Evolutionary conservation across 495 filamentous ascomycete species (phyloP).

Genomic region (Xylona heveae): DNA sequence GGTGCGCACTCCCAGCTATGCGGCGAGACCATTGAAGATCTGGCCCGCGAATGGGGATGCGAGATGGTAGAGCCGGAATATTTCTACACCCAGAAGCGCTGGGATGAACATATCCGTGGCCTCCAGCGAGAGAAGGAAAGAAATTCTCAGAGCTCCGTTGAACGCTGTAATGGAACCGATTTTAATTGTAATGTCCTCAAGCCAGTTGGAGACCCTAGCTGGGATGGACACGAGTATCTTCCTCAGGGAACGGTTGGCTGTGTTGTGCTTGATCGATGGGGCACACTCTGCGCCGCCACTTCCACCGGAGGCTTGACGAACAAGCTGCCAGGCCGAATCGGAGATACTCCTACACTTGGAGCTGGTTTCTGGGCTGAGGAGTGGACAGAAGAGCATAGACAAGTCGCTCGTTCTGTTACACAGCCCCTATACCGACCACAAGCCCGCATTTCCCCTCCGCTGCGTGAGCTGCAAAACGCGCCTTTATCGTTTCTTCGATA

Average conservation of each 20-base stretch:
- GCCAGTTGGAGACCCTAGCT: slow-evolving; percentile 14
- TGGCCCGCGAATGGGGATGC: slow-evolving; percentile 44
- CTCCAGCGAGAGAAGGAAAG: slow-evolving; percentile 27
- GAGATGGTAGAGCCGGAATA: slow-evolving; percentile 47
- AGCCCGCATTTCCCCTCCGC: too few relatives aligned
- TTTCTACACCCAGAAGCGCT: slow-evolving; percentile 59
- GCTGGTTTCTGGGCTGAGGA: slow-evolving; percentile 84
- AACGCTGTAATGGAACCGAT: slow-evolving; percentile 17
- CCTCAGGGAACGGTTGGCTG: slow-evolving; percentile 74
- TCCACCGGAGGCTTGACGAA: slow-evolving; percentile 82
- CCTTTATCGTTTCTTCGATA: too few relatives aligned
- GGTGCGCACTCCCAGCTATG: slow-evolving; percentile 48
- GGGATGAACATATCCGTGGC: slow-evolving; percentile 62
- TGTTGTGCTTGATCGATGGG: slow-evolving; percentile 53
- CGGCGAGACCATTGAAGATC: slow-evolving; percentile 39
- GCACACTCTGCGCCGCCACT: slow-evolving; percentile 57
- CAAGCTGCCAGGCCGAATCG: slow-evolving; percentile 66
- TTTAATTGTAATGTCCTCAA: slow-evolving; percentile 6
- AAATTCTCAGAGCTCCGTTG: slow-evolving; percentile 6
- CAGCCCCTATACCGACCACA: too few relatives aligned
- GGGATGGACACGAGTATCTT: slow-evolving; percentile 35
- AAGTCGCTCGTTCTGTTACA: too few relatives aligned
- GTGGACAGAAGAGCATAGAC: slow-evolving; percentile 43
- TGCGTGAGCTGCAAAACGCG: too few relatives aligned
- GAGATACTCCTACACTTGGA: slow-evolving; percentile 71